Evolutionary conservation across 371 early-diverging fungal genomes (phyloP).

Genomic region (Umbelopsis sp.): DNA sequence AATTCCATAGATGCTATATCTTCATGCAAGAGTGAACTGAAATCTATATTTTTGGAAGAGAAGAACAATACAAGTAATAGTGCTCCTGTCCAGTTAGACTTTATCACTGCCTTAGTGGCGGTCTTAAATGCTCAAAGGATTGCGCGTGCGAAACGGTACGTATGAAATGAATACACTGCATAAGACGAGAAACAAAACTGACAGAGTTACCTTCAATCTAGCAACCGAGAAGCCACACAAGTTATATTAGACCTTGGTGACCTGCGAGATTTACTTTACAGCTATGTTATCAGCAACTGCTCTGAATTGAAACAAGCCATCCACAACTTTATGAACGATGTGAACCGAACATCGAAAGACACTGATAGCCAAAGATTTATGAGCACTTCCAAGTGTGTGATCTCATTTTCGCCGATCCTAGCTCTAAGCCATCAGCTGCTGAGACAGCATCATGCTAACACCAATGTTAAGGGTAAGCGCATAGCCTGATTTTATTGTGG

Average conservation of each 20-base stretch:
- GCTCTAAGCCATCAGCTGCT: slow-evolving; percentile 4
- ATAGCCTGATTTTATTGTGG: neutral
- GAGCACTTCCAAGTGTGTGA: neutral
- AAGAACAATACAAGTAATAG: neutral
- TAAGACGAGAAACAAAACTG: neutral
- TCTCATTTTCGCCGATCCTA: neutral
- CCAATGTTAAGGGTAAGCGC: neutral
- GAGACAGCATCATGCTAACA: neutral
- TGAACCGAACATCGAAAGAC: neutral
- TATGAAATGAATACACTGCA: neutral
- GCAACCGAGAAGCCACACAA: neutral
- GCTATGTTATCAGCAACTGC: neutral
- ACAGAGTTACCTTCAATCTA: neutral
- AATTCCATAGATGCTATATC: neutral
- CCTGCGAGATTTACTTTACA: neutral
- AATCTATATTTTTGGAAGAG: neutral
- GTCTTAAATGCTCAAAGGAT: neutral
- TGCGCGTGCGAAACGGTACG: neutral
- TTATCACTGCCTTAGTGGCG: neutral
- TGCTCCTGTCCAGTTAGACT: neutral
- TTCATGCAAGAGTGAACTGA: neutral
- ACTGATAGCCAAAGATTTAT: neutral
- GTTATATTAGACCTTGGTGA: neutral
- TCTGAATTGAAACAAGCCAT: neutral
- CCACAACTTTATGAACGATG: neutral